These are phyloP conservation scores for Kluyveromyces sp. DNA, from an alignment of 1,139 yeast species.

Conservation along the genomic window DNA sequence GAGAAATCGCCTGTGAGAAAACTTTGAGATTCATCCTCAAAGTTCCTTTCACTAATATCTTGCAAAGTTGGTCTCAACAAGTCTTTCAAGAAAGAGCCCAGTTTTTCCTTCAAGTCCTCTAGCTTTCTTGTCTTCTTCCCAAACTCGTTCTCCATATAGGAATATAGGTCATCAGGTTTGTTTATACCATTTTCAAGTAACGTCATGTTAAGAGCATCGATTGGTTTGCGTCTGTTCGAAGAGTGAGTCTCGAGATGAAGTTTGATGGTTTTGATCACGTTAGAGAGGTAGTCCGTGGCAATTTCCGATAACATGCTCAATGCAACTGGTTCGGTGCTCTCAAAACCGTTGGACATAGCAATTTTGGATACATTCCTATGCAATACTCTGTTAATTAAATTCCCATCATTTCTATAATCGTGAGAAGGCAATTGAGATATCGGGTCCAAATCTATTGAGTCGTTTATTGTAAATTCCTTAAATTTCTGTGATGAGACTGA, in stretches of 20 bases:
- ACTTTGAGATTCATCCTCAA: constrained; percentile 87
- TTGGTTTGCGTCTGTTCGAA: constrained; percentile 36
- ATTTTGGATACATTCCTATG: constrained; percentile 68
- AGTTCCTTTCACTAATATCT: constrained; percentile 70
- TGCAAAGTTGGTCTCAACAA: constrained; percentile 74
- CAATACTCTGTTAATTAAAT: constrained; percentile 59
- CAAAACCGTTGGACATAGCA: constrained; percentile 92
- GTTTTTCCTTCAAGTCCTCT: constrained; percentile 56
- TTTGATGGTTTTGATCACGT: constrained; percentile 65
- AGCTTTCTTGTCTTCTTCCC: constrained; percentile 64
- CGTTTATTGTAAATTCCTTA: constrained; percentile 38
- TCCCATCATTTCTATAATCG: constrained; percentile 52
- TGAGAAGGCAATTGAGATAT: constrained; percentile 57
- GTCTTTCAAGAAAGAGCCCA: constrained; percentile 72
- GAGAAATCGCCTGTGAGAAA: constrained; percentile 93
- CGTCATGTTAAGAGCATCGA: constrained; percentile 52
- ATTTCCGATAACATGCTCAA: constrained; percentile 74
- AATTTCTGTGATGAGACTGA: constrained; percentile 23
- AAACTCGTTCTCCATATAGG: constrained; percentile 68
- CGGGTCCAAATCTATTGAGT: constrained; percentile 65
- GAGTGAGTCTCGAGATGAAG: constrained; percentile 63
- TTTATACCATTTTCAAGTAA: constrained; percentile 79
- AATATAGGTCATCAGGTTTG: constrained; percentile 68
- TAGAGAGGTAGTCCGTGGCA: constrained; percentile 72
- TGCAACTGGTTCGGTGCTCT: constrained; percentile 72